Evolutionary conservation across 2,329 filamentous ascomycete species (phyloP).

Genomic region (Fusarium burgessii): DNA sequence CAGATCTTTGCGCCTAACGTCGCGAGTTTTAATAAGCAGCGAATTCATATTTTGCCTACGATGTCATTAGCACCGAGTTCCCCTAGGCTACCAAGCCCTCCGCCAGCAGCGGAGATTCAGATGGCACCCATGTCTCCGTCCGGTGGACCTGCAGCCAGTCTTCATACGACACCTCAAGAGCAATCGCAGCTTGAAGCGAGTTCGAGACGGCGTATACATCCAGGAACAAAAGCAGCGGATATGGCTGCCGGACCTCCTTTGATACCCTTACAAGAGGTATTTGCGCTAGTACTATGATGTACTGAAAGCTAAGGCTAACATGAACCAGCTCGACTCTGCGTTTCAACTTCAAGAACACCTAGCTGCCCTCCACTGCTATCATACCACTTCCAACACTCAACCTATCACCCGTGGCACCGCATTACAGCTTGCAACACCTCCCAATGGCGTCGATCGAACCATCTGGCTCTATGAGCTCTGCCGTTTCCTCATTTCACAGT

Average conservation of each 20-base stretch:
- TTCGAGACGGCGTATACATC: conserved; percentile 86
- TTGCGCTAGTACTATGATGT: conserved; percentile 10
- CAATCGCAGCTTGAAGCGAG: conserved; percentile 76
- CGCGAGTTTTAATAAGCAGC: conserved; percentile 14
- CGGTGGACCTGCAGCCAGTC: conserved; percentile 65
- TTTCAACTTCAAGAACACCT: conserved; percentile 98
- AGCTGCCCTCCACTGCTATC: conserved; percentile 87
- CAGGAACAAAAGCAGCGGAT: conserved; percentile 89
- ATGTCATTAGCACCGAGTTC: conserved; percentile 79
- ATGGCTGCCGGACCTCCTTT: conserved; percentile 94
- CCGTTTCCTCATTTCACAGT: conserved; percentile 93
- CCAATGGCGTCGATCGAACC: conserved; percentile 83
- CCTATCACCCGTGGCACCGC: conserved; percentile 84
- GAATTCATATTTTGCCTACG: conserved; percentile 34
- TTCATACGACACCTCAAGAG: conserved; percentile 71
- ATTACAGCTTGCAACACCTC: conserved; percentile 80
- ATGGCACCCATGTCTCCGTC: conserved; percentile 82
- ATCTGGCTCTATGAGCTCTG: conserved; percentile 99
- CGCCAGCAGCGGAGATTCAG: conserved; percentile 94
- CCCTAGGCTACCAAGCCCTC: conserved; percentile 92
- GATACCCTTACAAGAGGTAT: conserved; percentile 84
- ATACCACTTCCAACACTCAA: conserved; percentile 74
- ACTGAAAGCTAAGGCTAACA: conserved; percentile 25
- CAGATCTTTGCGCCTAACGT: conserved; percentile 28
- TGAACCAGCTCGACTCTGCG: conserved; percentile 85